Base-by-base conservation (phyloP, 208 protist species). In the Leishmania gerbilli region DNA sequence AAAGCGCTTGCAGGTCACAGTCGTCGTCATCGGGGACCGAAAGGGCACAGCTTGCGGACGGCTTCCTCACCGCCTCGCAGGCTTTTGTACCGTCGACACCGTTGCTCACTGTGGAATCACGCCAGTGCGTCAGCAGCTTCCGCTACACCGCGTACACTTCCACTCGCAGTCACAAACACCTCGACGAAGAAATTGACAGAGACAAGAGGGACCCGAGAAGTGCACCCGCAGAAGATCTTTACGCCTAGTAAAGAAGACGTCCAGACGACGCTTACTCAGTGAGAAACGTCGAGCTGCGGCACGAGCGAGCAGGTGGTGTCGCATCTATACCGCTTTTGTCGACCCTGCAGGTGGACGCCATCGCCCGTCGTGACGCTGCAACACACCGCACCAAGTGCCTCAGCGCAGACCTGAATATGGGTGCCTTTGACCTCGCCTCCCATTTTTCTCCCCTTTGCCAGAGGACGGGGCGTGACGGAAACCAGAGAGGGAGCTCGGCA, bases 261-360 rank as follows among this genome's bases (percentile, higher is more conserved):
- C 91, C 34, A 90, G 82, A 1, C 19, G 37, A 1, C 7, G n/a
- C 68, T 62, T 84, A 47, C 72, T 79, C 9, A 88, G 83, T n/a
- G 74, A 75, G 88, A 87, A 8, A 75, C 75, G 15, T 60, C 37
- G n/a, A 92, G 76, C 19, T 37, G 9, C 9, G 90, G 87, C 21
- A 79, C 75, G 60, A 90, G 68, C 7, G 83, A 89, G 69, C 90
- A 91, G 15, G 90, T 93, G 3, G 81, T 85, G 69, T 91, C 90
- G 79, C 87, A 89, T 1, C 88, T 82, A 76, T 88, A 90, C 13
- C 72, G 76, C 4, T 71, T 65, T 19, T 75, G 65, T 7, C 76
- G 76, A 15, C 88, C 90, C 19, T 69, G 45, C 13, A 92, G 88
- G 0, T 81, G 85, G 27, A 88, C 37, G 4, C 74, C 64, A 9